These are phyloP conservation scores for Erysimum cheiri DNA, from an alignment of 441 rosid genomes.

Conservation along the genomic window DNA sequence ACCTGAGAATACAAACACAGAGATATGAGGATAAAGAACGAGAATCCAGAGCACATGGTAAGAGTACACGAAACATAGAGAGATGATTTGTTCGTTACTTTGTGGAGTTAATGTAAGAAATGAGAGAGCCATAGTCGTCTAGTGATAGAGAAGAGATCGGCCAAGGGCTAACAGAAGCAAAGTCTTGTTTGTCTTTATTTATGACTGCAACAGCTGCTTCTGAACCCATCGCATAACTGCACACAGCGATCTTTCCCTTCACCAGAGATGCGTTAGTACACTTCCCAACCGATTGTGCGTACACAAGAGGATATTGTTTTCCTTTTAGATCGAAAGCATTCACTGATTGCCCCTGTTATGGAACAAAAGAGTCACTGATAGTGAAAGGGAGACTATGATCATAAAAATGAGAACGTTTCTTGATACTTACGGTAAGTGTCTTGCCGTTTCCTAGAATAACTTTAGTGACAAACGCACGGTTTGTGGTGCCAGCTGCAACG, in stretches of 20 bases:
- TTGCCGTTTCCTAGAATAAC: constrained; percentile 40
- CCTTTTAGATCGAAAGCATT: constrained; percentile 46
- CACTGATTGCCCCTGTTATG: constrained; percentile 53
- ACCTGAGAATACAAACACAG: constrained; percentile 35
- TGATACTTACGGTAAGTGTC: constrained; percentile 34
- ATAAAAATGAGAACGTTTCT: constrained; percentile 5
- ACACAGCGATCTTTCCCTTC: constrained; percentile 23
- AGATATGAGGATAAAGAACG: background rate
- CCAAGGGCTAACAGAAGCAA: background rate
- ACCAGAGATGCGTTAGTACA: background rate
- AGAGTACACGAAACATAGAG: background rate
- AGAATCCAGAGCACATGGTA: background rate
- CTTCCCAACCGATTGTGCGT: constrained; percentile 26
- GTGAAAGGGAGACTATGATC: background rate
- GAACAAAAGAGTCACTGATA: background rate
- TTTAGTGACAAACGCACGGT: constrained; percentile 32
- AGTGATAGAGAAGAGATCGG: constrained; percentile 7
- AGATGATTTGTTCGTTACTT: constrained; percentile 12
- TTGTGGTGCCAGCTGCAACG: constrained; percentile 46
- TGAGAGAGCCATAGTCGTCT: constrained; percentile 11
- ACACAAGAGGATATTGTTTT: constrained; percentile 47
- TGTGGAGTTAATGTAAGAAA: constrained; percentile 36
- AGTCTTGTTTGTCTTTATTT: background rate
- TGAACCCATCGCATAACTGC: background rate
- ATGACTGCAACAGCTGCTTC: constrained; percentile 12